Evolutionary conservation across 805 yeast genomes (phyloP), one percentile per base, ranked within the genome.

Genomic region (Hanseniaspora clermontiae): DNA sequence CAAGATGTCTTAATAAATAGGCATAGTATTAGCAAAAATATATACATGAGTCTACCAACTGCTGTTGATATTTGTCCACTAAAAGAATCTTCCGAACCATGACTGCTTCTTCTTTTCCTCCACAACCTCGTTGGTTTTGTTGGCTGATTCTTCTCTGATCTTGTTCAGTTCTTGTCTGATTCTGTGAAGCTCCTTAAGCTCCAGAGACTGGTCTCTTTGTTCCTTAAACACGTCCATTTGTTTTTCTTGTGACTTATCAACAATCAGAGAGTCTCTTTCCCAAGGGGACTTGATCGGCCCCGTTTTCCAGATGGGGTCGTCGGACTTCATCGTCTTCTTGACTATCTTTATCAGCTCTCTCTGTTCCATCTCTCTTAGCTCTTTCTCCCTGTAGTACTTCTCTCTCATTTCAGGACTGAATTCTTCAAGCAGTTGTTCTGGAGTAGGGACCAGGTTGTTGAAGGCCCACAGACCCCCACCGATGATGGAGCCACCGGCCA

Each of bases 321-420:
- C 75, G 15, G 88, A 81, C 1, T 77, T 74, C 2, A 87, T 69
- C 0, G 93, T 84, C 59, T 76, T 65, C 57, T 77, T 72, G 0
- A 80, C 90, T 29, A 84, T 80, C 60, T 78, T 78, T 77, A 84
- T 83, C 60, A 86, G 67, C 63, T 79, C 83, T 60, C 77, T 76
- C 64, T 85, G 91, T 66, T 86, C 95, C 58, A 74, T 72, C 62
- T 77, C 77, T 65, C 91, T 77, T 31, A 84, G 66, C 9, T 72
- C 80, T 61, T 73, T 76, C 63, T 84, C 82, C 55, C 74, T 71
- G 61, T 83, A 89, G 66, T 86, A 87, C 59, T 85, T 83, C 20
- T 81, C 81, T 60, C 87, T 75, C 46, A 89, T 72, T 65, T 90
- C 96, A 0, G 97, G 96, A 7, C 95, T 84, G 61, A 89, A 75